Evolutionary conservation across 1,284 basidiomycete genomes (phyloP).

Genomic region (Trichosporon faecale): DNA sequence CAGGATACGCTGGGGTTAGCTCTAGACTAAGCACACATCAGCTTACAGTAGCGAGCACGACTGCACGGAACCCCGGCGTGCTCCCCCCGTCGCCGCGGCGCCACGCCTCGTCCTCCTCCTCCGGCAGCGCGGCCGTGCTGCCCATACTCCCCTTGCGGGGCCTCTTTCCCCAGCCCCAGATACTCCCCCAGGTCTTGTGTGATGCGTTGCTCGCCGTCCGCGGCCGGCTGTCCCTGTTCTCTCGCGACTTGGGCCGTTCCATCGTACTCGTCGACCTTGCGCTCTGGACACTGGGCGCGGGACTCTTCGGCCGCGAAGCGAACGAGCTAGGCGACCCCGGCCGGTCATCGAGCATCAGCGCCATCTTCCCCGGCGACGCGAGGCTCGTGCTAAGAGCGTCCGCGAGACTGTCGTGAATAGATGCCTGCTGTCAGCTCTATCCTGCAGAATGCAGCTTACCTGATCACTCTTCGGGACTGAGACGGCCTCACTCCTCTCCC

Average conservation of each 20-base stretch:
- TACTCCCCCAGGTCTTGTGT: constrained; percentile 13
- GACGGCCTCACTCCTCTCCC: neutral
- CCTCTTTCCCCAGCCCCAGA: constrained; percentile 24
- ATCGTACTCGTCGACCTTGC: neutral
- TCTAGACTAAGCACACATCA: too few species aligned
- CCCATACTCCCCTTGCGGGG: constrained; percentile 14
- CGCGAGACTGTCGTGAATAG: constrained; percentile 21
- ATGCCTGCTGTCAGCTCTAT: constrained; percentile 1
- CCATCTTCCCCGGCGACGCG: constrained; percentile 16
- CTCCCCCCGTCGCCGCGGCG: constrained; percentile 45
- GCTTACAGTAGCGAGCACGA: constrained; percentile 49
- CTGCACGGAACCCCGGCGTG: constrained; percentile 43
- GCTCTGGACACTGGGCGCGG: constrained; percentile 10
- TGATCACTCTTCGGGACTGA: neutral
- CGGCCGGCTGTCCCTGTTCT: neutral
- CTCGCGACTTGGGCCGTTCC: neutral
- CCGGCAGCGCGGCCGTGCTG: constrained; percentile 16
- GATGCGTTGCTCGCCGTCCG: neutral
- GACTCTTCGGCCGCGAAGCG: constrained; percentile 11
- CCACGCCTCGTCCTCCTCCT: constrained; percentile 40
- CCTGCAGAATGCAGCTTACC: neutral
- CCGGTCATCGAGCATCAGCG: constrained; percentile 1
- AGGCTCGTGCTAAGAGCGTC: constrained; percentile 23
- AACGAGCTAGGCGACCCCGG: neutral
- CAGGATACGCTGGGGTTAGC: constrained; percentile 63